Base-by-base conservation (phyloP, 106 monocot genomes). In the Dendrobium catenatum region DNA sequence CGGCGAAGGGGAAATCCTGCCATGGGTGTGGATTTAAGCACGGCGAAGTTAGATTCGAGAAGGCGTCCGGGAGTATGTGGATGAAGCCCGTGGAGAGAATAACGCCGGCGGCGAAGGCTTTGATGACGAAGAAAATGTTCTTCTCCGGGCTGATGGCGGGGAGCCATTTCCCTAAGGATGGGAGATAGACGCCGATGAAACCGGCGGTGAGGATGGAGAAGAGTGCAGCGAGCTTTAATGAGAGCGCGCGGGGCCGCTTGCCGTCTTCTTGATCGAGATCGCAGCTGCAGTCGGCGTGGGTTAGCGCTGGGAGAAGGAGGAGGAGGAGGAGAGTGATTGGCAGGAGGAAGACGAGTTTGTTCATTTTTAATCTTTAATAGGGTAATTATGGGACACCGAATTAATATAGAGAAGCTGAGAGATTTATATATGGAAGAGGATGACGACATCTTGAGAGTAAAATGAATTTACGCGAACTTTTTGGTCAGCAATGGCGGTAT, bases 31-130 rank as follows among this genome's bases (percentile, higher is more conserved):
- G 78, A 3, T 10, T 31, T 19, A 90, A 70, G 56, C 90, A 90
- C 27, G 87, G 79, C 2, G 90, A 90, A 1, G 81, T 81, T 9
- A 90, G 79, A 61, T 64, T 72, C 47, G 80, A 29, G 76, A 79
- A 73, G 11, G 83, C 85, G 67, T 88, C 88, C 24, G 90, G 85
- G 0, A 90, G 81, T 22, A 90, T 88, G 80, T 88, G 90, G 78
- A 91, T 64, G 82, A 88, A 84, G 1, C 86, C 90, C 26, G 90
- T 91, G 67, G 90, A 76, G 2, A 91, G 79, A 16, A 91, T 91
- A 2, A 91, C 90, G 8, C 90, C 90, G 24, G 88, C 90, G 8
- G 90, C 90, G 51, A 91, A 91, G 4, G 90, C 82, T 70, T 91
- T 91, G 41, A 91, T 68, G 74, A 82, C 26, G 85, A 84, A 88